Percentiles rank a stretch among this genome's conserved stretches.
phyloP scores from a whole-genome alignment of 2,329 filamentous ascomycete species.

The Fusarium bulbicola region DNA sequence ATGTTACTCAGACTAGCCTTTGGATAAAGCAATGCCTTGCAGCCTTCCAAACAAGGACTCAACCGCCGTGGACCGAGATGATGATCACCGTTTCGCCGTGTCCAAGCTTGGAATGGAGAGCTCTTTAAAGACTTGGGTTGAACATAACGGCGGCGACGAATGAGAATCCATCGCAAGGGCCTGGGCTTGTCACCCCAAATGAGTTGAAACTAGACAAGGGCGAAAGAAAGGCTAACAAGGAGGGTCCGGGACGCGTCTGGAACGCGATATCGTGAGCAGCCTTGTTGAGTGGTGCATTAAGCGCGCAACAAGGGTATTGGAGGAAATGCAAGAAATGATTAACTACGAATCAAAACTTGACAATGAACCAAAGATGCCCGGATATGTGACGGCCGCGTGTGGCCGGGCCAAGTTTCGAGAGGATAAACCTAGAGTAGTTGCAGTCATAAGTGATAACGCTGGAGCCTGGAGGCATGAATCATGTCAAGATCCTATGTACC shows the following conservation, averaged over 20 bases:
- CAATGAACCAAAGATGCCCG: conserved; percentile 1
- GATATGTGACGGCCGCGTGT: conserved; percentile 29
- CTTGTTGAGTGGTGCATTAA: conserved; percentile 31
- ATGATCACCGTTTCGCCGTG: conserved; percentile 28
- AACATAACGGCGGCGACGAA: conserved; percentile 24
- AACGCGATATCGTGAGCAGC: conserved; percentile 27
- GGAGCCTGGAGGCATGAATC: conserved; percentile 5
- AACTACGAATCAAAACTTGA: conserved; percentile 33
- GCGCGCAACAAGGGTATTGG: conserved; percentile 33
- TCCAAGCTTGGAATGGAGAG: conserved; percentile 9
- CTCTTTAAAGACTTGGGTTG: background rate
- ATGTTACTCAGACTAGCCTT: background rate
- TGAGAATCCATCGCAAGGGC: conserved; percentile 24
- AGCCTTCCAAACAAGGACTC: conserved; percentile 1
- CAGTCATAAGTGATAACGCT: conserved; percentile 6
- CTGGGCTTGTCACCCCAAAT: conserved; percentile 12
- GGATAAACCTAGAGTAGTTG: conserved; percentile 14
- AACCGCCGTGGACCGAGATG: conserved; percentile 26
- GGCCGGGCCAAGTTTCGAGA: conserved; percentile 31
- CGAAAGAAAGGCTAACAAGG: conserved; percentile 22
- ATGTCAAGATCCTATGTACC: background rate
- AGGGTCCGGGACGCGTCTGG: conserved; percentile 23
- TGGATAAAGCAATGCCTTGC: conserved; percentile 10
- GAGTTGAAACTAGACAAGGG: conserved; percentile 21
- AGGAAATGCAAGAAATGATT: conserved; percentile 6